Percentiles rank a stretch among this genome's conserved stretches.
Evolutionary conservation across 2,329 filamentous ascomycete species (phyloP).

Genomic region (Arthrobotrys pseudoclavata): DNA sequence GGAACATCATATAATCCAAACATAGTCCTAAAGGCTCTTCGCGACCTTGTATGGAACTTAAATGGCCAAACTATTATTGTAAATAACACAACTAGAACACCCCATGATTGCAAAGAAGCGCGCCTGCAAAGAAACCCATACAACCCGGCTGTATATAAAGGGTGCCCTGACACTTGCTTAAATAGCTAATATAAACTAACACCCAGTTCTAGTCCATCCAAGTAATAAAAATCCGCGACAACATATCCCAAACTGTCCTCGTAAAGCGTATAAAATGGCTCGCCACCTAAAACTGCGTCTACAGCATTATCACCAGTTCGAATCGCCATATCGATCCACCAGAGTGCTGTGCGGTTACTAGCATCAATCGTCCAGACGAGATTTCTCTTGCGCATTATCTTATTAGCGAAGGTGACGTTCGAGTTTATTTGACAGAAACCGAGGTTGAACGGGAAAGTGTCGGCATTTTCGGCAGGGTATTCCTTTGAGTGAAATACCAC

Average conservation of each 20-base stretch:
- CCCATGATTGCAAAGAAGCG: too few species aligned
- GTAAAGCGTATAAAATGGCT: conserved; percentile 48
- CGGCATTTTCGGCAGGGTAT: conserved; percentile 34
- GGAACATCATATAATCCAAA: too few species aligned
- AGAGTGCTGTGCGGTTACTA: conserved; percentile 18
- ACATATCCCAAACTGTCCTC: conserved; percentile 34
- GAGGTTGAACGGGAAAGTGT: conserved; percentile 42
- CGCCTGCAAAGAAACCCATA: too few species aligned
- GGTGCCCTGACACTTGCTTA: too few species aligned
- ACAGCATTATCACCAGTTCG: conserved; percentile 22
- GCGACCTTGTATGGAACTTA: too few species aligned
- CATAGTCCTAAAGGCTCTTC: too few species aligned
- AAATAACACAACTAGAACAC: too few species aligned
- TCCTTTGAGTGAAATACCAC: conserved; percentile 51
- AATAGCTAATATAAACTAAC: conserved; percentile 28
- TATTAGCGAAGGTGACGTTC: conserved; percentile 20
- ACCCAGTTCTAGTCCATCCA: conserved; percentile 24
- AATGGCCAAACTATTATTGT: too few species aligned
- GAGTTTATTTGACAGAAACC: conserved; percentile 48
- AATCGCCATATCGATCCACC: conserved; percentile 48
- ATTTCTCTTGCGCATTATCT: conserved; percentile 48
- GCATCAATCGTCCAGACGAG: conserved; percentile 42
- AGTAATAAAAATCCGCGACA: conserved; percentile 47
- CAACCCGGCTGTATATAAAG: too few species aligned
- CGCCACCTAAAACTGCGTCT: conserved; percentile 34